Evolutionary conservation across 305 asterid species (phyloP).

Genomic region (Lippia alba): DNA sequence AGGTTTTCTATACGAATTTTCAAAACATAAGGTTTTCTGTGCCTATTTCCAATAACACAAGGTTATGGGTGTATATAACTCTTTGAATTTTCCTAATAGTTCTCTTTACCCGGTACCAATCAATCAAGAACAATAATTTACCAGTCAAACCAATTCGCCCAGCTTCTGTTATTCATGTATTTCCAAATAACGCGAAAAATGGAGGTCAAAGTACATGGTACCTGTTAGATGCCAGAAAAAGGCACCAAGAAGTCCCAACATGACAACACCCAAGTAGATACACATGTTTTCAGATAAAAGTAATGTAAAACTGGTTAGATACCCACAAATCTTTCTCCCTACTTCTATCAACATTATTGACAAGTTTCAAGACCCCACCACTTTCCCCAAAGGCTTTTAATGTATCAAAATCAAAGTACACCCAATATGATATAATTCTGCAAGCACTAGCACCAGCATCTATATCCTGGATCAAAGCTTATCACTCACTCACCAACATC

Average conservation of each 20-base stretch:
- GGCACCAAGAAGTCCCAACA: conserved; percentile 49
- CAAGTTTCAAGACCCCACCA: conserved; percentile 62
- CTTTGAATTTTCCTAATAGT: neutral
- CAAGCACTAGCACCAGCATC: conserved; percentile 58
- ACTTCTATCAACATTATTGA: conserved; percentile 59
- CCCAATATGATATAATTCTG: conserved; percentile 41
- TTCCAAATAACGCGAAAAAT: conserved; percentile 23
- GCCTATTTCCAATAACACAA: no score
- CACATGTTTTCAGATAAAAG: conserved; percentile 53
- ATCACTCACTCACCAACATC: conserved; percentile 53
- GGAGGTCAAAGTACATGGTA: conserved; percentile 41
- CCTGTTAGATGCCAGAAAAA: conserved; percentile 45
- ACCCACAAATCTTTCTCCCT: conserved; percentile 46
- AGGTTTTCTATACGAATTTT: no score
- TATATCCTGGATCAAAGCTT: conserved; percentile 49
- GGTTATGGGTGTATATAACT: no score
- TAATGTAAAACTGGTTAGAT: conserved; percentile 46
- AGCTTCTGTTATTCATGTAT: conserved; percentile 26
- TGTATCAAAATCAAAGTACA: conserved; percentile 43
- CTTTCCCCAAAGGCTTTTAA: conserved; percentile 34
- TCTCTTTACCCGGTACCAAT: neutral
- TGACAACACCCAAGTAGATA: conserved; percentile 62
- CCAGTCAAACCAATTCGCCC: conserved; percentile 24
- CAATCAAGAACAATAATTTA: neutral
- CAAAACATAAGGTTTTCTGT: no score